phyloP scores from a whole-genome alignment of 2,329 filamentous ascomycete genomes.

The Elsinoe australis region DNA sequence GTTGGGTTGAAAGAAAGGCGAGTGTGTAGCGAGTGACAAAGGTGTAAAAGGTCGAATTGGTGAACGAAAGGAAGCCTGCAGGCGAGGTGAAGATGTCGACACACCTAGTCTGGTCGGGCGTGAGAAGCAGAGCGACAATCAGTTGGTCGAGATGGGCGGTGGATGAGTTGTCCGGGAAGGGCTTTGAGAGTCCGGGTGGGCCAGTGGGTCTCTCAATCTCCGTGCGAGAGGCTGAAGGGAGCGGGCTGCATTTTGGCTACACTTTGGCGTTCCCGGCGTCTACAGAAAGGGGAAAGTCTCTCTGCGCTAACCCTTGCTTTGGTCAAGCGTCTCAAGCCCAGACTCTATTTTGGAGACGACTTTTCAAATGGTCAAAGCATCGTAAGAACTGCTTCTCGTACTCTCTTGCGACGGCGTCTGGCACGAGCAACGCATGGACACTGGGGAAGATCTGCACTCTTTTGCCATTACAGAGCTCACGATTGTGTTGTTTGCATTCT shows the following conservation, averaged over 20 bases:
- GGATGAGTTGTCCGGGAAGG: conserved; percentile 7
- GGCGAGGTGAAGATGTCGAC: not conserved
- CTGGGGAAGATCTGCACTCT: no score
- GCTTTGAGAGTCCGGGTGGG: conserved; percentile 4
- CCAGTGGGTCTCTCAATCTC: conserved; percentile 13
- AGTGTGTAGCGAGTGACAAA: conserved; percentile 13
- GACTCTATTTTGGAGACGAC: conserved; percentile 8
- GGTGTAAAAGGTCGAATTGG: not conserved
- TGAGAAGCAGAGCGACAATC: conserved; percentile 7
- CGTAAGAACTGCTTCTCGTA: conserved; percentile 5
- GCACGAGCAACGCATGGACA: conserved; percentile 7
- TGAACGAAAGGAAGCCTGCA: not conserved
- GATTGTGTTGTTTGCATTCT: no score
- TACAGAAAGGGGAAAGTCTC: conserved; percentile 9
- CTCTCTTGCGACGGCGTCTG: conserved; percentile 13
- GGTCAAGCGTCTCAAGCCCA: not conserved
- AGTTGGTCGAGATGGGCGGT: conserved; percentile 11
- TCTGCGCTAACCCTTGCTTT: not conserved
- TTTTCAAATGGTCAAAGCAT: not conserved
- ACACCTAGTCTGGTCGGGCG: not conserved
- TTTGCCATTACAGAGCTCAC: no score
- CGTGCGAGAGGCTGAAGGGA: conserved; percentile 13
- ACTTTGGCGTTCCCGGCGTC: conserved; percentile 7
- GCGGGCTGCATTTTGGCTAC: conserved; percentile 8
- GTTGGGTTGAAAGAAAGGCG: conserved; percentile 12